phyloP scores from a whole-genome alignment of 140 eudicot genomes.

The Erigeron philadelphicus region DNA sequence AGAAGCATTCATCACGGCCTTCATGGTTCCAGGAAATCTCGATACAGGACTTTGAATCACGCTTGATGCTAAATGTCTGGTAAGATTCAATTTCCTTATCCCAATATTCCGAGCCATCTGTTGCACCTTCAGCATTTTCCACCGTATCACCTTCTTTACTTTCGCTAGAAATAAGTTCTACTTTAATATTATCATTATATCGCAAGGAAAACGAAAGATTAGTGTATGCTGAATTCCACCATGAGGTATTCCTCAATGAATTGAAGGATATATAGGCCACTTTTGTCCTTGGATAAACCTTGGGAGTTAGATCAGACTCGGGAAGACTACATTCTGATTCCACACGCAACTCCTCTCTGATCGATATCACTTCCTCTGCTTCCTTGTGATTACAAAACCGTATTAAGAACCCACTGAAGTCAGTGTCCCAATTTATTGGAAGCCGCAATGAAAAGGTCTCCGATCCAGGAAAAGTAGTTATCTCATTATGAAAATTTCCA shows the following conservation, averaged over 20 bases:
- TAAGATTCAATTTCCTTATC: neutral
- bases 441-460: neutral
- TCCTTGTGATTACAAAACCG: neutral
- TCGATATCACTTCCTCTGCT: neutral
- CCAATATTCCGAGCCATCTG: neutral
- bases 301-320: neutral
- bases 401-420: neutral
- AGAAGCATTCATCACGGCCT: neutral
- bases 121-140: neutral
- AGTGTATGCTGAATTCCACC: slow-evolving; percentile 2
- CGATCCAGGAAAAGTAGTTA: neutral
- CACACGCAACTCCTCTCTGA: neutral
- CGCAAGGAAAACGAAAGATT: neutral
- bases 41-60: neutral
- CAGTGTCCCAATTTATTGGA: neutral
- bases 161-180: neutral
- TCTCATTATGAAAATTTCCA: neutral
- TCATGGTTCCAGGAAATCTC: neutral
- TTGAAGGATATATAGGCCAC: neutral
- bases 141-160: neutral
- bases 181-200: neutral
- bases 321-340: neutral
- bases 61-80: neutral
- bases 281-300: neutral
- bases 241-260: neutral